phyloP scores from a whole-genome alignment of 2,329 filamentous ascomycete species.

The Scedosporium dehoogii region DNA sequence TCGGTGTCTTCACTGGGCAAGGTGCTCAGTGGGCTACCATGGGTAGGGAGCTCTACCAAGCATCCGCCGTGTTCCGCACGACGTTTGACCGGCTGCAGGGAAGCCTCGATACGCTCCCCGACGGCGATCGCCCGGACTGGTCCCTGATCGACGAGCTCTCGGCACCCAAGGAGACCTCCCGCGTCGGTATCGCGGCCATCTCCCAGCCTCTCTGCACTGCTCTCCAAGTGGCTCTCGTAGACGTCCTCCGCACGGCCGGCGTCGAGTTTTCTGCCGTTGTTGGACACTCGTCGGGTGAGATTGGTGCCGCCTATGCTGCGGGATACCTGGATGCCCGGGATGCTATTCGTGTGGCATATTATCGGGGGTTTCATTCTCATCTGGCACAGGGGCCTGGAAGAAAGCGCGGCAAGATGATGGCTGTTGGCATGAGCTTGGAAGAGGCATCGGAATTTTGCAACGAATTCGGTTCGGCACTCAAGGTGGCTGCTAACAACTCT shows the following conservation, averaged over 20 bases:
- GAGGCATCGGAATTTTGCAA: neutral
- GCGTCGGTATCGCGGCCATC: conserved; percentile 15
- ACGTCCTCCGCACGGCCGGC: conserved; percentile 20
- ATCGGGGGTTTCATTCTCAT: conserved; percentile 15
- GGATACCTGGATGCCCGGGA: conserved; percentile 13
- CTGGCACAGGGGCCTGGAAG: neutral
- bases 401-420: conserved; percentile 20
- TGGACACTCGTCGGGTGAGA: conserved; percentile 29
- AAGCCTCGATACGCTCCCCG: neutral
- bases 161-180: conserved; percentile 10
- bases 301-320: conserved; percentile 24
- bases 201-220: conserved; percentile 32
- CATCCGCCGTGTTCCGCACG: conserved; percentile 11
- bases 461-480: conserved; percentile 10
- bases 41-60: neutral
- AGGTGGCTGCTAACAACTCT: conserved; percentile 28
- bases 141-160: conserved; percentile 1
- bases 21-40: neutral
- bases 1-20: neutral
- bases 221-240: conserved; percentile 30
- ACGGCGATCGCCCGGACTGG: neutral
- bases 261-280: conserved; percentile 19
- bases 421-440: conserved; percentile 9
- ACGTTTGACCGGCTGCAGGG: conserved; percentile 7
- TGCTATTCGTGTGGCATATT: conserved; percentile 22